A percentile compares a stretch with the other conserved stretches of the same genome.
Conservation (phyloP, 352 stramenopile species). For the Lagenidium giganteum region DNA sequence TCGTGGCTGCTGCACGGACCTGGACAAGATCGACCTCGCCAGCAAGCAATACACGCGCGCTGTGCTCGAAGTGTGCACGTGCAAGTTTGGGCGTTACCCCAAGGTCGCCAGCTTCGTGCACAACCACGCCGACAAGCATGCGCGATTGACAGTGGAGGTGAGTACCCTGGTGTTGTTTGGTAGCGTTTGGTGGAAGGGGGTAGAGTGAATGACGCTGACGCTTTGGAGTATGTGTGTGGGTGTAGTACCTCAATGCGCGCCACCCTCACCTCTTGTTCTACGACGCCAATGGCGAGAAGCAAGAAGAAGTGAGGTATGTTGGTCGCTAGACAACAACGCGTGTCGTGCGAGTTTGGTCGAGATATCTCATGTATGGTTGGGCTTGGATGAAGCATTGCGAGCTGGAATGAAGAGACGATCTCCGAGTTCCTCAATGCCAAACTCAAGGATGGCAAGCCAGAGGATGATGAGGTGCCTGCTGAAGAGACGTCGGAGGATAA, state of each 20-base stretch:
- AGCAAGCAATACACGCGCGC: constrained; percentile 26
- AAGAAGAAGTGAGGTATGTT: constrained; percentile 60
- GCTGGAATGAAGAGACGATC: constrained; percentile 73
- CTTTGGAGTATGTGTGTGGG: background rate
- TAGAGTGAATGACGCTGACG: background rate
- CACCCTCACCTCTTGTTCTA: constrained; percentile 66
- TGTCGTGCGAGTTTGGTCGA: too few relatives aligned
- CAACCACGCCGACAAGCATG: constrained; percentile 32
- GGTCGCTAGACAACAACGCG: too few relatives aligned
- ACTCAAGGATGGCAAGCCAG: constrained; percentile 22
- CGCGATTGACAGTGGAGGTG: constrained; percentile 42
- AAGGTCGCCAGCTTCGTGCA: constrained; percentile 70
- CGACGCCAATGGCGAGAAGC: constrained; percentile 33
- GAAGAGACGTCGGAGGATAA: constrained; percentile 1
- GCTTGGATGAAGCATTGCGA: constrained; percentile 68
- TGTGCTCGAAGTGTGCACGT: constrained; percentile 47
- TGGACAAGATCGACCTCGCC: constrained; percentile 27
- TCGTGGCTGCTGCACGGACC: constrained; percentile 44
- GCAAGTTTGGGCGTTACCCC: constrained; percentile 51
- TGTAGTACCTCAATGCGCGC: constrained; percentile 31
- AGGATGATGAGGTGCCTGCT: background rate
- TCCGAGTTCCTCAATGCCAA: constrained; percentile 67
- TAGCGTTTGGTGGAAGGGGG: background rate
- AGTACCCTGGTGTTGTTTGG: too few relatives aligned
- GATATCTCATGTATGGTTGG: constrained; percentile 1